Conservation (phyloP, 495 filamentous ascomycete genomes). For the Aspergillus egyptiacus region DNA sequence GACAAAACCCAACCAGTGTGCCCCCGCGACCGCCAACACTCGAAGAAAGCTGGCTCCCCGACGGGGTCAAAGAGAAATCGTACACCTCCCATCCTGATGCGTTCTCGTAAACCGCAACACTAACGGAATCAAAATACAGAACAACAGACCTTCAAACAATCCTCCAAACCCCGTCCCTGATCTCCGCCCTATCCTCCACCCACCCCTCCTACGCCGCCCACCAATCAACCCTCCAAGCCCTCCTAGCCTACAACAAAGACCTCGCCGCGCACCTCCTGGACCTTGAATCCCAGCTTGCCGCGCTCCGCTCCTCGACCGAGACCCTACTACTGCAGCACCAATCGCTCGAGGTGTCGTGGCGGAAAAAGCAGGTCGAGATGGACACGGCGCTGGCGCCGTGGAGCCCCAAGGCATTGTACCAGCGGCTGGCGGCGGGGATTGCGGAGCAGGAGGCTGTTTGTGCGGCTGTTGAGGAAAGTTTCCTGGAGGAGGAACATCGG, state of each 20-base stretch:
- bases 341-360: slow-evolving; percentile 86
- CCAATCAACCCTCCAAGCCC: slow-evolving; percentile 49
- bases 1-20: no score
- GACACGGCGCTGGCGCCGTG: slow-evolving; percentile 79
- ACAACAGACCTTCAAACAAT: slow-evolving; percentile 60
- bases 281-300: slow-evolving; percentile 53
- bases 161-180: slow-evolving; percentile 51
- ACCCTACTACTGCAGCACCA: slow-evolving; percentile 75
- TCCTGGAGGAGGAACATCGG: slow-evolving; percentile 57
- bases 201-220: slow-evolving; percentile 51
- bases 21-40: slow-evolving; percentile 33
- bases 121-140: slow-evolving; percentile 34
- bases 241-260: slow-evolving; percentile 54
- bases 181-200: slow-evolving; percentile 58
- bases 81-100: slow-evolving; percentile 29
- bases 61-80: slow-evolving; percentile 68
- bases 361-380: slow-evolving; percentile 80
- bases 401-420: slow-evolving; percentile 76
- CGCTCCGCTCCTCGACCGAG: slow-evolving; percentile 63
- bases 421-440: slow-evolving; percentile 64
- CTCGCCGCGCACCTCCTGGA: slow-evolving; percentile 65
- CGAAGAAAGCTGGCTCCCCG: slow-evolving; percentile 60
- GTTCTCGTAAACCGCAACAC: neutral
- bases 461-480: slow-evolving; percentile 80
- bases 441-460: slow-evolving; percentile 80